Percentiles rank a stretch among this genome's conserved stretches.
Evolutionary conservation across 1,139 yeast species (phyloP).

Genomic region (Candida gigantensis): DNA sequence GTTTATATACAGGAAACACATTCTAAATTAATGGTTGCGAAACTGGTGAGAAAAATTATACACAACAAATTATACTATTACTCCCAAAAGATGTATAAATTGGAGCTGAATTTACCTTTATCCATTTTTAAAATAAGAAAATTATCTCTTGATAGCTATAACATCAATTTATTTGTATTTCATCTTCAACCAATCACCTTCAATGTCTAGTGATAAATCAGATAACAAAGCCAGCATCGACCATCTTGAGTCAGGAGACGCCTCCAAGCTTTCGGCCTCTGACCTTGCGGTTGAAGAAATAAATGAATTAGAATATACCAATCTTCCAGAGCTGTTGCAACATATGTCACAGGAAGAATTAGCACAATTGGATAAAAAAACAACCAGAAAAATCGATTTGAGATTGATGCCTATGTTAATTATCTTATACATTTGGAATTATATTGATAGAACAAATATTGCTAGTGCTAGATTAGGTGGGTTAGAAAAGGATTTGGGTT

Average conservation of each 20-base stretch:
- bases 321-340: conserved; percentile 36
- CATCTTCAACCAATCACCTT: no score
- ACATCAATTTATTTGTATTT: no score
- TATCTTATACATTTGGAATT: conserved; percentile 53
- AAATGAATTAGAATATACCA: conserved; percentile 12
- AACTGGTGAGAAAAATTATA: no score
- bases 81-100: no score
- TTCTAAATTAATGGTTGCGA: no score
- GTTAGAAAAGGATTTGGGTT: conserved; percentile 49
- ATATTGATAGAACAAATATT: conserved; percentile 60
- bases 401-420: conserved; percentile 58
- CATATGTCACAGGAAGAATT: conserved; percentile 38
- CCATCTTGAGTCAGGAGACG: conserved; percentile 10
- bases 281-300: conserved; percentile 5
- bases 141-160: no score
- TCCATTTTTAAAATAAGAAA: no score
- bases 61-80: no score
- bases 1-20: no score
- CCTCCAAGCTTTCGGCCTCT: conserved; percentile 8
- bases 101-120: no score
- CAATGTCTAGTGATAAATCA: no score
- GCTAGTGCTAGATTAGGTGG: conserved; percentile 65
- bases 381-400: conserved; percentile 51
- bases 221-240: conserved; percentile 10
- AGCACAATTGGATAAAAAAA: conserved; percentile 36